Base-by-base conservation (phyloP, 768 basidiomycete genomes). In the Suillus subalutaceus region DNA sequence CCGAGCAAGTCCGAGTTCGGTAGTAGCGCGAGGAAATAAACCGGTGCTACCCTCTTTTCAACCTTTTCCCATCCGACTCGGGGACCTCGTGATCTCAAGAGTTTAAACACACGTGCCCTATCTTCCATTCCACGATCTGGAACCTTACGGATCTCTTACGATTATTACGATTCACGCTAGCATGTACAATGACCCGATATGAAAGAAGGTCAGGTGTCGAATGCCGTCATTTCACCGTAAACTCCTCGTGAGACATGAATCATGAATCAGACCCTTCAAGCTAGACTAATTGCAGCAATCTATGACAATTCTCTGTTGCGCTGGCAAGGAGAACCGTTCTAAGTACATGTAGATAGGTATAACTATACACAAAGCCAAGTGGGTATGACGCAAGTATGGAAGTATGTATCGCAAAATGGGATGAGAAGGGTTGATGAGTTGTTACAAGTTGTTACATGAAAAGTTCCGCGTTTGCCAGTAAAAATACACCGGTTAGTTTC, bases 401-500 rank as follows among this genome's bases (percentile, higher is more conserved):
- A 60, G 26, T 43, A 60, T 60, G 59, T 60, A 43, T 60, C 59
- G 59, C 53, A 55, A 55, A 60, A 43, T 43, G 18, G 20, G 59
- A 20, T 56, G 35, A 56, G 55, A 60, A 41, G 58, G 10, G 58
- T 18, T 41, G 40, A 59, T 23, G 38, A 59, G 23, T 10, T 43
- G 23, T 26, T 26, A 59, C 40, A 59, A 26, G 58, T 59, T 59
- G 41, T 44, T 43, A 60, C 68, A 50, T 58, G 62, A 66, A 71
- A 68, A 66, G 37, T 73, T 68, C 66, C 69, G 8, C 40, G 63
- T 40, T 66, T 23, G 48, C 38, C 53, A 38, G 43, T 75, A 75
- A 77, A 75, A 77, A 75, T 75, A 75, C 74, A 75, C 6, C 60
- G 41, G 61, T 68, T 57, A 56, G 38, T 53, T 64, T 67, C 43